A percentile compares a stretch with the other conserved stretches of the same genome.
phyloP scores from a whole-genome alignment of 306 rosid genomes.

The Trifolium subterraneum region DNA sequence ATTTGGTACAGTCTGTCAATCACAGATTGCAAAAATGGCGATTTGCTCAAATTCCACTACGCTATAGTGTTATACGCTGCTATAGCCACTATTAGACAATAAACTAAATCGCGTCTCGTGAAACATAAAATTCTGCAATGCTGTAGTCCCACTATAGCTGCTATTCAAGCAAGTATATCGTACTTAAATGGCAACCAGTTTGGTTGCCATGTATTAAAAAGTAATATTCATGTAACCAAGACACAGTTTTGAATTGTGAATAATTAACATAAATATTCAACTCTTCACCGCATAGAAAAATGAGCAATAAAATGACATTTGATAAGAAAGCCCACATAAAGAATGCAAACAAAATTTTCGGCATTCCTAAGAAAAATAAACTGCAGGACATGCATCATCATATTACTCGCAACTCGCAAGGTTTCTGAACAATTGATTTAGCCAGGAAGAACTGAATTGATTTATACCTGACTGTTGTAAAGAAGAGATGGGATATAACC shows the following conservation, averaged over 20 bases:
- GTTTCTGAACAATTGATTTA: constrained; percentile 21
- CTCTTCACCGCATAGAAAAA: constrained; percentile 26
- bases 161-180: constrained; percentile 8
- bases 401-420: constrained; percentile 18
- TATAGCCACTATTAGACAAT: not conserved
- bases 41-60: not conserved
- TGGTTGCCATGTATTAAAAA: not conserved
- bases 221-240: constrained; percentile 14
- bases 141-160: not conserved
- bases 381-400: constrained; percentile 8
- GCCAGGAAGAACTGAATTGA: constrained; percentile 33
- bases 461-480: constrained; percentile 88
- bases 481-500: constrained; percentile 75
- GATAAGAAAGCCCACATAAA: constrained; percentile 12
- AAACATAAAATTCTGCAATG: not conserved
- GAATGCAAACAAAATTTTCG: not conserved
- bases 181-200: constrained; percentile 24
- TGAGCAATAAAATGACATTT: constrained; percentile 13
- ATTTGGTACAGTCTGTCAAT: not conserved
- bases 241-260: constrained; percentile 15
- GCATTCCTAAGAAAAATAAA: constrained; percentile 22
- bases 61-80: not conserved
- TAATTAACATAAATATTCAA: constrained; percentile 11
- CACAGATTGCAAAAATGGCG: not conserved
- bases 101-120: not conserved